Conservation (phyloP, 352 stramenopile species). For the Elongisporangium anandrum region DNA sequence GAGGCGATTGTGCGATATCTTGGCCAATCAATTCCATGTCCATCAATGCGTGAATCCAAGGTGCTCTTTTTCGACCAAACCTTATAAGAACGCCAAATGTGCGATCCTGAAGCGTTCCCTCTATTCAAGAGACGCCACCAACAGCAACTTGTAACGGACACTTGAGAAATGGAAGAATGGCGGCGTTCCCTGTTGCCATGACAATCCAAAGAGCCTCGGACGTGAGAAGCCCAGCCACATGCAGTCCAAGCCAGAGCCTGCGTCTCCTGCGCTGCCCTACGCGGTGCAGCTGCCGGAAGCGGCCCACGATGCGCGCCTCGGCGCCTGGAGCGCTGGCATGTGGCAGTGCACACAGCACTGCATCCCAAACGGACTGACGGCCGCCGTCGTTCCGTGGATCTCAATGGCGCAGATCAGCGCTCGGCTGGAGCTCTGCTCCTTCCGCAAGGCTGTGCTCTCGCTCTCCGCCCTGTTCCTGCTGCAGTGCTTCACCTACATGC, state of each 20-base stretch:
- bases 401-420: constrained; percentile 41
- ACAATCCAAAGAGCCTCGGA: not conserved
- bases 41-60: no score
- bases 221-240: not conserved
- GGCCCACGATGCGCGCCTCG: constrained; percentile 6
- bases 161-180: not conserved
- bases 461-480: constrained; percentile 21
- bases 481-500: constrained; percentile 13
- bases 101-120: not conserved
- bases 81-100: not conserved
- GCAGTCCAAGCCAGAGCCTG: not conserved
- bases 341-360: constrained; percentile 39
- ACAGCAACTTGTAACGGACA: not conserved
- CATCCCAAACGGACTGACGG: constrained; percentile 51
- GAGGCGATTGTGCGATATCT: not conserved
- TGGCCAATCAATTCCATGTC: not conserved
- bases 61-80: not conserved
- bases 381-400: constrained; percentile 39
- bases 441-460: constrained; percentile 16
- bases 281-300: not conserved
- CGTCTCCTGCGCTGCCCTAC: not conserved
- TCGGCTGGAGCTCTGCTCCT: constrained; percentile 29
- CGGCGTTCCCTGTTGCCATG: not conserved
- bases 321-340: constrained; percentile 30
- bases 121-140: not conserved